Conservation (phyloP, 768 basidiomycete genomes). For the Amanita fuliginea region DNA sequence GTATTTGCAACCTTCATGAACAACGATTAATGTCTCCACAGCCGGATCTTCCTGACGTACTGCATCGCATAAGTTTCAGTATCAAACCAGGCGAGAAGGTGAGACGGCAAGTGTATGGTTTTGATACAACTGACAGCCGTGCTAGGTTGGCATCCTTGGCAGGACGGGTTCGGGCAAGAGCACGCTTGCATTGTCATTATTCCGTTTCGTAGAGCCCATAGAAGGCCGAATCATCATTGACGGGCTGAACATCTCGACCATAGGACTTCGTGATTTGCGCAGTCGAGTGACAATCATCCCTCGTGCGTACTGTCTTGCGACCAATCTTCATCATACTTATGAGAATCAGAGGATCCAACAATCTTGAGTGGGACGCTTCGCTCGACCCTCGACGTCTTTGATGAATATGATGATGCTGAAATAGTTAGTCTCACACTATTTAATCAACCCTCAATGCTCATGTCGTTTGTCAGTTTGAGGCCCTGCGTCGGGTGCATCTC, state of each 20-base stretch:
- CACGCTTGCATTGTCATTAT: slow-evolving; percentile 75
- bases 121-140: not conserved
- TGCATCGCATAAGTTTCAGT: slow-evolving; percentile 70
- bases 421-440: slow-evolving; percentile 38
- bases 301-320: slow-evolving; percentile 17
- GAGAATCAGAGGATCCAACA: slow-evolving; percentile 67
- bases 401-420: slow-evolving; percentile 75
- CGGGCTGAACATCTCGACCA: slow-evolving; percentile 58
- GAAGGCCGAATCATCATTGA: slow-evolving; percentile 63
- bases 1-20: not conserved
- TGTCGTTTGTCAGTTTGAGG: slow-evolving; percentile 47
- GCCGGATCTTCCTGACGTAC: slow-evolving; percentile 81
- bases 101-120: not conserved
- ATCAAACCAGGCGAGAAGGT: slow-evolving; percentile 72
- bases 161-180: slow-evolving; percentile 72
- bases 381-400: slow-evolving; percentile 76
- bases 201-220: slow-evolving; percentile 77
- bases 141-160: slow-evolving; percentile 58
- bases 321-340: slow-evolving; percentile 46
- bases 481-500: slow-evolving; percentile 71
- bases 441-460: not conserved
- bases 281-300: slow-evolving; percentile 70
- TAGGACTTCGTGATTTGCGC: slow-evolving; percentile 70
- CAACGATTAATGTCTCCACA: slow-evolving; percentile 16
- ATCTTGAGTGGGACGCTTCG: slow-evolving; percentile 77